Percentiles rank a stretch among this genome's conserved stretches.
Evolutionary conservation across 108 stramenopile genomes (phyloP).

Genomic region (Cylindrotheca closterium): DNA sequence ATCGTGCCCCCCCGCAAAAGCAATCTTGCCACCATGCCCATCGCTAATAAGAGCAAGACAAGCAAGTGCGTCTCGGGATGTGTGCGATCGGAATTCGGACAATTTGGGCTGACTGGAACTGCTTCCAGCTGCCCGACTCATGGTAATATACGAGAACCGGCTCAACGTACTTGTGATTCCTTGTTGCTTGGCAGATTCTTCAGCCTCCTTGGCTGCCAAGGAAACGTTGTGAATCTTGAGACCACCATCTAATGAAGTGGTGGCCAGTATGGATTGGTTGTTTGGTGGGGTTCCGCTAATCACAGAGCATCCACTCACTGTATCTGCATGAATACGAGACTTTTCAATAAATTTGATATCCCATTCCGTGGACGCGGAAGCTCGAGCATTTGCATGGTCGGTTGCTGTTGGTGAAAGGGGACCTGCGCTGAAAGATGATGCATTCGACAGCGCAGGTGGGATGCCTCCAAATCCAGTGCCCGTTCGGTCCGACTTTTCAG

Average conservation of each 20-base stretch:
- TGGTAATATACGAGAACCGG: slow-evolving; percentile 43
- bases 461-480: slow-evolving; percentile 8
- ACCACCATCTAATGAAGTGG: slow-evolving; percentile 60
- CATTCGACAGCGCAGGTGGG: slow-evolving; percentile 16
- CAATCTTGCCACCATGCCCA: slow-evolving; percentile 54
- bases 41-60: slow-evolving; percentile 51
- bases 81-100: slow-evolving; percentile 45
- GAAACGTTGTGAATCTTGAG: slow-evolving; percentile 48
- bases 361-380: slow-evolving; percentile 42
- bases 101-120: slow-evolving; percentile 33
- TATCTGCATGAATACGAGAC: slow-evolving; percentile 47
- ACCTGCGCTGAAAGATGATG: slow-evolving; percentile 10
- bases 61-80: slow-evolving; percentile 61
- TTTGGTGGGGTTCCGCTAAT: slow-evolving; percentile 13
- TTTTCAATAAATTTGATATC: slow-evolving; percentile 52
- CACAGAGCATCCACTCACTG: slow-evolving; percentile 55
- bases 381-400: slow-evolving; percentile 7
- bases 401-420: slow-evolving; percentile 11
- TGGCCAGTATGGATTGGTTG: slow-evolving; percentile 37
- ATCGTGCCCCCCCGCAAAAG: slow-evolving; percentile 74
- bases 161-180: slow-evolving; percentile 46
- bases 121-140: slow-evolving; percentile 24
- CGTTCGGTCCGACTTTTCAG: slow-evolving; percentile 7
- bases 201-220: slow-evolving; percentile 14
- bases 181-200: slow-evolving; percentile 22